Conservation (phyloP, 2,329 filamentous ascomycete genomes). For the Monosporascus sp. region DNA sequence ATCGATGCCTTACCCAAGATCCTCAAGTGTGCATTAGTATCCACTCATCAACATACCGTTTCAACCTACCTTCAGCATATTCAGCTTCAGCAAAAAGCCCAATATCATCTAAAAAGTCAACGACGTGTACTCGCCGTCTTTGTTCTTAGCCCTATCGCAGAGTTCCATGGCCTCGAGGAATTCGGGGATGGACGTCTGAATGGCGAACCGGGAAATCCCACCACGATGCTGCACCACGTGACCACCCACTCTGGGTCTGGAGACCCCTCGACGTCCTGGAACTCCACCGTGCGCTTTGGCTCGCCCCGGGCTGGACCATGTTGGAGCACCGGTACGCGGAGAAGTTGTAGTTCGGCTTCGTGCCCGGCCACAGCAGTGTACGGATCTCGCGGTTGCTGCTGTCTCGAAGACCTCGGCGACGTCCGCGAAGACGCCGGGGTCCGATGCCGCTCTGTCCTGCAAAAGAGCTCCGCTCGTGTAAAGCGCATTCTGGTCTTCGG, state of each 20-base stretch:
- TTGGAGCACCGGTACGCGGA: neutral
- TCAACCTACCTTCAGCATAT: constrained; percentile 4
- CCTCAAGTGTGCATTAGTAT: neutral
- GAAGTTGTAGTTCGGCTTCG: neutral
- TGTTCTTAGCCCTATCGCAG: constrained; percentile 35
- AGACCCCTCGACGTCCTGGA: constrained; percentile 12
- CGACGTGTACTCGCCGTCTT: constrained; percentile 30
- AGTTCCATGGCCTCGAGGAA: constrained; percentile 13
- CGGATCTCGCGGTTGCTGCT: constrained; percentile 8
- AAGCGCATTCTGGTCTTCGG: too few species aligned
- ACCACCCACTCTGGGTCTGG: constrained; percentile 10
- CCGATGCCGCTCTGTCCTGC: neutral
- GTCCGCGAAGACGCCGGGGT: constrained; percentile 9
- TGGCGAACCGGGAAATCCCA: constrained; percentile 17
- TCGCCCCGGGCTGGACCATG: rapidly evolving
- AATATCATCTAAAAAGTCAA: constrained; percentile 20
- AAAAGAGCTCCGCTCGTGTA: neutral
- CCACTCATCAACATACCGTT: neutral
- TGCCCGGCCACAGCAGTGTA: neutral
- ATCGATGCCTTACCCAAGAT: neutral
- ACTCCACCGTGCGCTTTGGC: constrained; percentile 15
- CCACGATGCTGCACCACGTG: constrained; percentile 18
- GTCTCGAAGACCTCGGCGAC: constrained; percentile 1
- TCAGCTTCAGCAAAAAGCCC: constrained; percentile 17
- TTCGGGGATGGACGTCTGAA: constrained; percentile 5